Conservation (phyloP, 176 grass and related monocot genomes). For the Juncus inflexus region DNA sequence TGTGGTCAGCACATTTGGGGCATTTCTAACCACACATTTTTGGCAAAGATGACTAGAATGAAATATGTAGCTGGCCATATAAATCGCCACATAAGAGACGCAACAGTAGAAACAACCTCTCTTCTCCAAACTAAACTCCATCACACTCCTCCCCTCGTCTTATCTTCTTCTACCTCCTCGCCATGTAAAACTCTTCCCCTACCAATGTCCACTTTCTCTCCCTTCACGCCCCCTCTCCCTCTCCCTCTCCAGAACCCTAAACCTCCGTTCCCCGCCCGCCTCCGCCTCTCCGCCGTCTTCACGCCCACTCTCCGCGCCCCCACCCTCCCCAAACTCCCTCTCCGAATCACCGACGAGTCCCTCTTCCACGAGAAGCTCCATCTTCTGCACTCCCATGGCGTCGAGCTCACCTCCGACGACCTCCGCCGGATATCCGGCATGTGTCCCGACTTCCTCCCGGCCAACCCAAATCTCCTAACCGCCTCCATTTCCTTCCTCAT, state of each 20-base stretch:
- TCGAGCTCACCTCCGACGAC: slow-evolving; percentile 48
- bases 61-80: too few species aligned
- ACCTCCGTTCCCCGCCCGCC: slow-evolving; percentile 2
- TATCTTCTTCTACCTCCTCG: slow-evolving; percentile 2
- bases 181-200: slow-evolving; percentile 4
- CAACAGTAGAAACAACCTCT: too few species aligned
- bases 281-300: slow-evolving; percentile 12
- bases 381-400: slow-evolving; percentile 31
- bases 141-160: not conserved
- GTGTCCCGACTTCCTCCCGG: slow-evolving; percentile 79
- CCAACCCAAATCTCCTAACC: slow-evolving; percentile 35
- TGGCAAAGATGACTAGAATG: too few species aligned
- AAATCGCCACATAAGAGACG: too few species aligned
- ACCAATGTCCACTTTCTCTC: slow-evolving; percentile 21
- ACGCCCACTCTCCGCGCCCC: slow-evolving; percentile 7
- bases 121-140: too few species aligned
- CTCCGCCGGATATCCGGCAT: slow-evolving; percentile 66
- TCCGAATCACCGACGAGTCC: not conserved
- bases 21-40: too few species aligned
- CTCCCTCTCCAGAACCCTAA: slow-evolving; percentile 17
- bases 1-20: too few species aligned
- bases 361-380: slow-evolving; percentile 25
- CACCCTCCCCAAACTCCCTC: slow-evolving; percentile 1
- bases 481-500: slow-evolving; percentile 48
- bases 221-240: slow-evolving; percentile 15